A percentile compares a stretch with the other conserved stretches of the same genome.
Evolutionary conservation across 129 eudicot genomes (phyloP).

Genomic region (Scalesia atractyloides): DNA sequence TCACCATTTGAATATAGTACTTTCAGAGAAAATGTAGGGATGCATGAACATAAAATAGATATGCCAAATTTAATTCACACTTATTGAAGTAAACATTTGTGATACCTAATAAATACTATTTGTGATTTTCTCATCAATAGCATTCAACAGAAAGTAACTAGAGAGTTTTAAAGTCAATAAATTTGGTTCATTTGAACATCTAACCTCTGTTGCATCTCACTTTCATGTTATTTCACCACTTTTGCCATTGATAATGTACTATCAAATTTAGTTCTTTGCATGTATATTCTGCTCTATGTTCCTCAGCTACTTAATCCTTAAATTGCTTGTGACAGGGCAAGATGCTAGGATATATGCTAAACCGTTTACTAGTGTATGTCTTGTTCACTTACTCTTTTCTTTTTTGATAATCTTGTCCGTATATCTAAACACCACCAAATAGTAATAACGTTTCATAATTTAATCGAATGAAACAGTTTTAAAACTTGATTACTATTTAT

Average conservation of each 20-base stretch:
- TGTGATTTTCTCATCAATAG: not conserved
- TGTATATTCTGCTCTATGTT: not conserved
- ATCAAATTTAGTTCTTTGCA: not conserved
- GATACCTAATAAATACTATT: too few relatives aligned
- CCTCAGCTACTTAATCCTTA: not conserved
- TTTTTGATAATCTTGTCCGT: not conserved
- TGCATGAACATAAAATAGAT: too few relatives aligned
- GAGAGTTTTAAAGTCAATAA: not conserved
- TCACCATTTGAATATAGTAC: too few relatives aligned
- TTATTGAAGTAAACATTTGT: too few relatives aligned
- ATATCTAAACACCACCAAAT: not conserved
- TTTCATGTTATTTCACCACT: not conserved
- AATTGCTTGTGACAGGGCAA: conserved; percentile 51
- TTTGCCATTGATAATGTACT: not conserved
- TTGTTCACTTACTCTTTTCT: not conserved
- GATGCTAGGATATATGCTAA: conserved; percentile 83
- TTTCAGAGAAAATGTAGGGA: too few relatives aligned
- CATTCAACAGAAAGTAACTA: too few relatives aligned
- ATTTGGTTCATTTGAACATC: not conserved
- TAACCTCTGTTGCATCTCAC: not conserved
- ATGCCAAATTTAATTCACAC: too few relatives aligned
- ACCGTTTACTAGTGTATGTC: conserved; percentile 84
- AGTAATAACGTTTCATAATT: not conserved
- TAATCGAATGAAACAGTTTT: not conserved
- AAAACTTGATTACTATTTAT: not conserved